These are phyloP conservation scores for Cytidiella melzeri DNA, from an alignment of 768 basidiomycete species.

Conservation along the genomic window DNA sequence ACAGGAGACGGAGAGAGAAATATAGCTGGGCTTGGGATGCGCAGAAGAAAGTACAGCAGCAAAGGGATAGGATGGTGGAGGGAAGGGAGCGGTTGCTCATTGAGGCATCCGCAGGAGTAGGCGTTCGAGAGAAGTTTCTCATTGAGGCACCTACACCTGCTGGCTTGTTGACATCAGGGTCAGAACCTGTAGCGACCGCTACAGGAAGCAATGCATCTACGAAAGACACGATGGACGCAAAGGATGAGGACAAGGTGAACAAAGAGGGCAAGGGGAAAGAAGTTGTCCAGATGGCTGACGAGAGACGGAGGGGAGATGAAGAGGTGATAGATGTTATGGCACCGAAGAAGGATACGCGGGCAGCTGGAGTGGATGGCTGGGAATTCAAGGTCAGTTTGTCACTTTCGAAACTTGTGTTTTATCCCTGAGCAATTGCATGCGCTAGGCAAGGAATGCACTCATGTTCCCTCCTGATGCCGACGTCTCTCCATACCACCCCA, in stretches of 20 bases:
- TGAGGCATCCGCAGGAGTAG: conserved; percentile 53
- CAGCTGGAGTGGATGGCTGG: conserved; percentile 76
- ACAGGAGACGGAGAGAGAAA: conserved; percentile 68
- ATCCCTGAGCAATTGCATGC: conserved; percentile 3
- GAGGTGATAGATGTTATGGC: conserved; percentile 69
- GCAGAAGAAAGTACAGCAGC: conserved; percentile 70
- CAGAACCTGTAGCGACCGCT: too few relatives aligned
- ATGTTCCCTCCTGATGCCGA: conserved; percentile 97
- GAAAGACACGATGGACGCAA: conserved; percentile 20
- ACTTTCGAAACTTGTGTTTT: too few relatives aligned
- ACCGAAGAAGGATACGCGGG: conserved; percentile 63
- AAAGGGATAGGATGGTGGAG: conserved; percentile 59
- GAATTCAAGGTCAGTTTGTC: conserved; percentile 58
- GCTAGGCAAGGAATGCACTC: conserved; percentile 83
- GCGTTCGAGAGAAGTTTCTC: conserved; percentile 60
- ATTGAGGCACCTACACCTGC: conserved; percentile 55
- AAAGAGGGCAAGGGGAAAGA: conserved; percentile 20
- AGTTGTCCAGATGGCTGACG: conserved; percentile 21
- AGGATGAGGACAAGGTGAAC: conserved; percentile 18
- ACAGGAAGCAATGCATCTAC: too few relatives aligned
- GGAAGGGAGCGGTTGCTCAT: conserved; percentile 66
- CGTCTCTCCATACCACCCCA: conserved; percentile 63
- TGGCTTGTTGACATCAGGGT: conserved; percentile 43
- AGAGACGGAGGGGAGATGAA: conserved; percentile 17
- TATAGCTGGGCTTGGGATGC: conserved; percentile 96